Conservation (phyloP, 2,329 filamentous ascomycete species). For the Claviceps capensis region DNA sequence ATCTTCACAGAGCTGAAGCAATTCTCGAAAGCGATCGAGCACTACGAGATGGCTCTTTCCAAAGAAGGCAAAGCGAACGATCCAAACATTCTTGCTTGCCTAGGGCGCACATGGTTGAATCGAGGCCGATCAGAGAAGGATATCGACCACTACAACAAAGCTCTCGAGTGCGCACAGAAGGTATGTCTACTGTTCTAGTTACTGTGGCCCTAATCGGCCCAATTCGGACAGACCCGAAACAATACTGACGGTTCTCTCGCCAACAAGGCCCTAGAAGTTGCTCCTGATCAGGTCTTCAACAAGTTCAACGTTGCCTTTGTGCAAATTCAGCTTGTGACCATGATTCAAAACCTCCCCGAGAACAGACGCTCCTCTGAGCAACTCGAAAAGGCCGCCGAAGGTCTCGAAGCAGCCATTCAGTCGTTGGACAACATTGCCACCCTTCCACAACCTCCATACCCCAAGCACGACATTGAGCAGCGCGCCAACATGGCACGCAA, state of each 20-base stretch:
- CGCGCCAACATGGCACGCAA: conserved; percentile 95
- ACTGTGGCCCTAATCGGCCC: too few species aligned
- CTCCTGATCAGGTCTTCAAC: conserved; percentile 76
- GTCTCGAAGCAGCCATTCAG: conserved; percentile 76
- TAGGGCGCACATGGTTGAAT: conserved; percentile 77
- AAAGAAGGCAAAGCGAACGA: conserved; percentile 65
- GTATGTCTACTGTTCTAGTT: conserved; percentile 22
- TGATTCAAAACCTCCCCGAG: conserved; percentile 62
- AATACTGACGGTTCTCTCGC: neutral
- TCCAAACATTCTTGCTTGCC: conserved; percentile 65
- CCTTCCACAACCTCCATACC: conserved; percentile 65
- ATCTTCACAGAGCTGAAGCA: conserved; percentile 84
- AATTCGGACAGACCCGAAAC: neutral
- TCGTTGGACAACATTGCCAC: conserved; percentile 49
- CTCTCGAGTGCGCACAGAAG: conserved; percentile 49
- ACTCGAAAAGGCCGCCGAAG: conserved; percentile 64
- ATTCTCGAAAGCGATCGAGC: conserved; percentile 82
- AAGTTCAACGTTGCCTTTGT: conserved; percentile 98
- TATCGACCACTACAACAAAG: conserved; percentile 41
- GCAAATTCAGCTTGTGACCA: conserved; percentile 82
- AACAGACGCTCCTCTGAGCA: conserved; percentile 65
- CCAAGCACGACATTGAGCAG: conserved; percentile 78
- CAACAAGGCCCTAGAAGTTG: conserved; percentile 54
- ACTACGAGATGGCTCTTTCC: conserved; percentile 74
- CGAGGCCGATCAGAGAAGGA: conserved; percentile 54